These are phyloP conservation scores for Ustilaginoidea virens DNA, from an alignment of 2,329 filamentous ascomycete species.

Conservation along the genomic window DNA sequence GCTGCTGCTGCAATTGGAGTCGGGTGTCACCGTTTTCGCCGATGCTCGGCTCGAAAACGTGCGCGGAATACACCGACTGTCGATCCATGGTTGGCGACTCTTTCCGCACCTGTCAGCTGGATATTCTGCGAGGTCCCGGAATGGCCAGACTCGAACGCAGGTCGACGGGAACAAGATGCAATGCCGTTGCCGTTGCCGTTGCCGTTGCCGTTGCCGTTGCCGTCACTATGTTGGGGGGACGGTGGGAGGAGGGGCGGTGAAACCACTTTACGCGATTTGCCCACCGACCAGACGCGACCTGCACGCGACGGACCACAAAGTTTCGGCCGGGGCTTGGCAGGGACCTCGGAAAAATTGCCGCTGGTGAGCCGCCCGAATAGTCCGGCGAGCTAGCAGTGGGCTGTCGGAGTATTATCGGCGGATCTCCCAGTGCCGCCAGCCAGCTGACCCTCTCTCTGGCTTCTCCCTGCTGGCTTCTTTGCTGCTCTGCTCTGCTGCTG, in stretches of 20 bases:
- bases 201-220: no score
- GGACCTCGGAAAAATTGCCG: no score
- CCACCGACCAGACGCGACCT: neutral
- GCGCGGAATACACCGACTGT: conserved; percentile 73
- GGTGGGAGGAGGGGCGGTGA: neutral
- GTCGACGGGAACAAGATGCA: neutral
- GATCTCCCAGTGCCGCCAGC: no score
- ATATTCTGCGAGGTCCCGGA: no score
- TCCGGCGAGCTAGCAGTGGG: no score
- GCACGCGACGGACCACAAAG: neutral
- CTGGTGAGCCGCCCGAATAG: no score
- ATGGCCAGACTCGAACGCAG: no score
- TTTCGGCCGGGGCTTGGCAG: no score
- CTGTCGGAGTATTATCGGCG: conserved; percentile 8
- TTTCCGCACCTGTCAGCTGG: neutral
- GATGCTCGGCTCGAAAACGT: conserved; percentile 56
- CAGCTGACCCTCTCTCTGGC: no score
- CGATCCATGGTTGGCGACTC: conserved; percentile 51
- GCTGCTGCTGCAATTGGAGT: conserved; percentile 57
- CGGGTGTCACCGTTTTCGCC: conserved; percentile 54
- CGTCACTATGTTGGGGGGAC: neutral
- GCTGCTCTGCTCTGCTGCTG: no score
- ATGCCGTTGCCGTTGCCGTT: no score
- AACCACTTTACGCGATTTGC: neutral
- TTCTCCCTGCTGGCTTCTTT: no score